Percentiles rank a stretch among this genome's conserved stretches.
These are phyloP conservation scores for Penicillium rolfsii DNA, from an alignment of 2,329 filamentous ascomycete species.

Conservation along the genomic window DNA sequence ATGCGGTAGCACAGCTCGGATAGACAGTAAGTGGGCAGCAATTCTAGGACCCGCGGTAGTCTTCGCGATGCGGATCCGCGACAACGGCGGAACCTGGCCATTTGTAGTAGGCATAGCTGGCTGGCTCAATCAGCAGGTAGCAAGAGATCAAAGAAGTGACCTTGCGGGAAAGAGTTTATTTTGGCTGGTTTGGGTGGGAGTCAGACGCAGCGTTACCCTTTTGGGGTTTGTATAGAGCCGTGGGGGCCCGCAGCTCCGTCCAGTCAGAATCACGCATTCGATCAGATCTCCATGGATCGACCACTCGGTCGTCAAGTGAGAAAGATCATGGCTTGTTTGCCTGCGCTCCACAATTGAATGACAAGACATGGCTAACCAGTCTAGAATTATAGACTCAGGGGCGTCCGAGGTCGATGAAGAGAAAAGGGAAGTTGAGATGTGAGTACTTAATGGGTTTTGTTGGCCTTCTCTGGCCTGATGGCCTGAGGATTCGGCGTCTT, in stretches of 20 bases:
- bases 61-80: neutral
- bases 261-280: neutral
- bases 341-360: neutral
- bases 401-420: neutral
- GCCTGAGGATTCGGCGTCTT: neutral
- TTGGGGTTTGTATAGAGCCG: slow-evolving; percentile 33
- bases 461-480: neutral
- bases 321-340: neutral
- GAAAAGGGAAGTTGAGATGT: neutral
- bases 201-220: slow-evolving; percentile 15
- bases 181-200: neutral
- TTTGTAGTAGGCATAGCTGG: slow-evolving; percentile 17
- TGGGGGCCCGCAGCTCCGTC: neutral
- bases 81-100: slow-evolving; percentile 19
- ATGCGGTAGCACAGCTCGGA: neutral
- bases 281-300: slow-evolving; percentile 5
- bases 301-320: neutral
- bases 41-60: neutral
- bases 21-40: neutral
- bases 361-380: neutral
- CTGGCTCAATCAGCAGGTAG: neutral
- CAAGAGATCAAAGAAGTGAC: slow-evolving; percentile 3
- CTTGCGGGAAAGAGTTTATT: neutral
- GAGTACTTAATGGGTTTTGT: neutral
- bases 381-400: neutral